phyloP scores from a whole-genome alignment of 169 alveolate species.

The Plasmodium vinckei region DNA sequence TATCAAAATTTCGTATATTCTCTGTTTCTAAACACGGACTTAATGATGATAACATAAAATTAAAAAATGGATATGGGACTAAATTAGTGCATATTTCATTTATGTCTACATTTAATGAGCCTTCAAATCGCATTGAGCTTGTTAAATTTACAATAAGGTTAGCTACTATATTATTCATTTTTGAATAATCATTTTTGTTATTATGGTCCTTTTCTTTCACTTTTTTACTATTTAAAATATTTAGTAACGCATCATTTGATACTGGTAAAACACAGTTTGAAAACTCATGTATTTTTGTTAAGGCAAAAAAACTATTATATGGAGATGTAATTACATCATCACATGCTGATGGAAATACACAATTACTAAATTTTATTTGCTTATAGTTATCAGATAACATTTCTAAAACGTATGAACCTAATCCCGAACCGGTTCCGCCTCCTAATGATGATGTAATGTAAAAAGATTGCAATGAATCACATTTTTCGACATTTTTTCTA shows the following conservation, averaged over 20 bases:
- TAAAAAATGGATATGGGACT: conserved; percentile 95
- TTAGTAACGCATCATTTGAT: conserved; percentile 89
- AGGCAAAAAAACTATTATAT: conserved; percentile 91
- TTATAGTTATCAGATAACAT: conserved; percentile 91
- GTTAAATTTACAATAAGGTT: conserved; percentile 85
- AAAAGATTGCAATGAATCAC: conserved; percentile 97
- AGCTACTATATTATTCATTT: conserved; percentile 76
- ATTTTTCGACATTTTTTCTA: conserved; percentile 91
- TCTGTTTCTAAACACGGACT: conserved; percentile 85
- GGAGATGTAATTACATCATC: conserved; percentile 95
- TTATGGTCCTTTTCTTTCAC: conserved; percentile 51
- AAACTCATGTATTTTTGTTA: conserved; percentile 89
- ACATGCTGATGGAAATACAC: conserved; percentile 93
- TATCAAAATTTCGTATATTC: conserved; percentile 64
- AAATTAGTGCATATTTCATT: conserved; percentile 96
- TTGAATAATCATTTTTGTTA: conserved; percentile 67
- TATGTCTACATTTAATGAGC: conserved; percentile 94
- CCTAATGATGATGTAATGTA: conserved; percentile 96
- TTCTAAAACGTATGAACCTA: conserved; percentile 95
- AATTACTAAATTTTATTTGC: conserved; percentile 89
- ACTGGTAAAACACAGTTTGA: conserved; percentile 95
- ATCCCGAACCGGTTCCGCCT: conserved; percentile 99
- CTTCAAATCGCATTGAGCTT: conserved; percentile 96
- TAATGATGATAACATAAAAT: conserved; percentile 90
- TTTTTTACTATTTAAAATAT: conserved; percentile 65